Evolutionary conservation across 2,329 filamentous ascomycete species (phyloP), one percentile per base, ranked within the genome.

Genomic region (Pseudocercospora fuligena): DNA sequence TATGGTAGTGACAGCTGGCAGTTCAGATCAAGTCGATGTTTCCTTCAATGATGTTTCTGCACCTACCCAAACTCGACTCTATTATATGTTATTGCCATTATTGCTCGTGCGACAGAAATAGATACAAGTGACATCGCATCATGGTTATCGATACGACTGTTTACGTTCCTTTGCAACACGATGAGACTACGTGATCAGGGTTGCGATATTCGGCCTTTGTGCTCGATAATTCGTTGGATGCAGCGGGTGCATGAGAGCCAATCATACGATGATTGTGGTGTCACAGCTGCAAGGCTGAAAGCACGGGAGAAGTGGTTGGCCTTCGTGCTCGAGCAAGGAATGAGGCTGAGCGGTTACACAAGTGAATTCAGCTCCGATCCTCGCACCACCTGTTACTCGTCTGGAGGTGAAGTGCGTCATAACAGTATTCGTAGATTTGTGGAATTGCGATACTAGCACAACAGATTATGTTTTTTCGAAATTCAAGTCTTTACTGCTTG

Each of bases 401-500:
- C 8, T 11, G 3, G 8, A 47, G 23, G 19, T 49, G 46, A 3
- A 40, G 14, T 40, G 36, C 36, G 36, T 40, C 36, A 40, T 40
- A 16, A 40, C 2, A 40, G 11, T n/a, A 40, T 40, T 40, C 36
- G 16, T 40, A 40, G 36, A 49, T 49, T 33, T 19, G 25, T 25
- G 19, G 19, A 23, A 25, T 49, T 49, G 46, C 9, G 12, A 23
- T 25, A 40, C 36, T 16, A 40, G 36, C 36, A 40, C 36, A 40
- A 9, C 7, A 40, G n/a, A 16, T 40, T 14, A 16, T 57, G 21
- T 33, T 5, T 57, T 57, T 31, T 7, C 11, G 21, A 4, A 23
- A 8, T 8, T 58, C 54, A 58, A 33, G 16, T 60, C 19, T 40
- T 23, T 36, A 47, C 57, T n/a, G 61, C 61, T 49, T 64, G 61